phyloP scores from a whole-genome alignment of 2,329 filamentous ascomycete species.

The Hirsutella thompsonii region DNA sequence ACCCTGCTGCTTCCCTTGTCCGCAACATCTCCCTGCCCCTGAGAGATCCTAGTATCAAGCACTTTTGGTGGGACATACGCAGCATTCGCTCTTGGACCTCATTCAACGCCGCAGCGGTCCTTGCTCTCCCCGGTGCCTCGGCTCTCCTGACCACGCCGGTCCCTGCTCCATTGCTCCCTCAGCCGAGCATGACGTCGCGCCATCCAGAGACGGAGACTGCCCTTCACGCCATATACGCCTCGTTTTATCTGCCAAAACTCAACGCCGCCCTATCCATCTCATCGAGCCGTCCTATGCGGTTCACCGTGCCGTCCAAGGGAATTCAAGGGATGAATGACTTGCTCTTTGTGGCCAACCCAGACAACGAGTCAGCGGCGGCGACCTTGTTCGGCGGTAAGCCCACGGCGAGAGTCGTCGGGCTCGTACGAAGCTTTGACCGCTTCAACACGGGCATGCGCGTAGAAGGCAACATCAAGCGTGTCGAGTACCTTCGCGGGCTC shows the following conservation, averaged over 20 bases:
- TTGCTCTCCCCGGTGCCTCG: slow-evolving; percentile 58
- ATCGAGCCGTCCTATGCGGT: slow-evolving; percentile 49
- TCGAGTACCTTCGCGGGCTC: slow-evolving; percentile 79
- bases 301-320: slow-evolving; percentile 27
- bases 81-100: slow-evolving; percentile 73
- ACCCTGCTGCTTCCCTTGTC: slow-evolving; percentile 72
- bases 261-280: slow-evolving; percentile 73
- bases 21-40: slow-evolving; percentile 60
- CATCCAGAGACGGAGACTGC: slow-evolving; percentile 68
- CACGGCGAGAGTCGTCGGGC: slow-evolving; percentile 53
- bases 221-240: slow-evolving; percentile 62
- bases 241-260: slow-evolving; percentile 74
- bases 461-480: slow-evolving; percentile 71
- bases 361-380: slow-evolving; percentile 42
- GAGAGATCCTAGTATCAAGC: slow-evolving; percentile 55
- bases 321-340: slow-evolving; percentile 31
- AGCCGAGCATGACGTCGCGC: slow-evolving; percentile 42
- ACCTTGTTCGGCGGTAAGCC: slow-evolving; percentile 37
- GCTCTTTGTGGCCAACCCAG: slow-evolving; percentile 52
- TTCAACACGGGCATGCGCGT: slow-evolving; percentile 94
- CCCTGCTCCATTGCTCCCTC: slow-evolving; percentile 45
- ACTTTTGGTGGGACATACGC: slow-evolving; percentile 95
- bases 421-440: slow-evolving; percentile 84
- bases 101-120: slow-evolving; percentile 63
- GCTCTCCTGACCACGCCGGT: slow-evolving; percentile 61